Evolutionary conservation across 345 rosid genomes (phyloP), one percentile per base, ranked within the genome.

Genomic region (Chamaenerion angustifolium): DNA sequence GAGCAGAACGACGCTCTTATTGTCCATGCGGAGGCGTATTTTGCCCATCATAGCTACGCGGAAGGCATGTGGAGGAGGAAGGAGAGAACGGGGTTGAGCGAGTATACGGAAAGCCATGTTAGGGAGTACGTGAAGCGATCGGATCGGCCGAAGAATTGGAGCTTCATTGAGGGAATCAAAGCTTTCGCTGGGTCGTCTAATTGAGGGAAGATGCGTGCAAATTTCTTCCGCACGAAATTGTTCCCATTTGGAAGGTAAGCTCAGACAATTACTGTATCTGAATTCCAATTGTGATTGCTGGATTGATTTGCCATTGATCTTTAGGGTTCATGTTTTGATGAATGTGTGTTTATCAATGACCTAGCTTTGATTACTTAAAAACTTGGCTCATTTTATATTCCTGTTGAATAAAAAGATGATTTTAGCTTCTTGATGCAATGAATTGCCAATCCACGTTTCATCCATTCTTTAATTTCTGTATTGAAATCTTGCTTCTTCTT

Each of bases 1-100:
- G 64, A 60, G 12, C 57, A 56, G 15, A 25, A 25, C 18, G 57
- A 4, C 35, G 48, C 14, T 2, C 71, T 37, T 54, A 45, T 19
- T 53, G 55, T 63, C 25, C 78, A 53, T 16, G 89, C 78, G 11
- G 87, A 81, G 62, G 85, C 78, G 48, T 87, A 81, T 52, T 83
- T 66, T 49, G 87, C 81, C 49, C 75, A 75, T 17, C 6, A 71
- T 61, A 64, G 74, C 40, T 83, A 68, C 23, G 89, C 81, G 45
- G 81, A 73, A 69, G 67, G 66, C 56, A 37, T 83, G 59, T 79
- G 89, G 87, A 71, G 57, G 60, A 75, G 54, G 74, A 69, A 45
- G 52, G 85, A 72, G 16, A 67, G 64, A 15, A 59, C 44, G 40
- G 92, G 84, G 27, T 40, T 75, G 69, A 41, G 48, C 2, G 95